A percentile compares a stretch with the other conserved stretches of the same genome.
These are phyloP conservation scores for Iberis pinnata DNA, from an alignment of 345 rosid species.

Conservation along the genomic window DNA sequence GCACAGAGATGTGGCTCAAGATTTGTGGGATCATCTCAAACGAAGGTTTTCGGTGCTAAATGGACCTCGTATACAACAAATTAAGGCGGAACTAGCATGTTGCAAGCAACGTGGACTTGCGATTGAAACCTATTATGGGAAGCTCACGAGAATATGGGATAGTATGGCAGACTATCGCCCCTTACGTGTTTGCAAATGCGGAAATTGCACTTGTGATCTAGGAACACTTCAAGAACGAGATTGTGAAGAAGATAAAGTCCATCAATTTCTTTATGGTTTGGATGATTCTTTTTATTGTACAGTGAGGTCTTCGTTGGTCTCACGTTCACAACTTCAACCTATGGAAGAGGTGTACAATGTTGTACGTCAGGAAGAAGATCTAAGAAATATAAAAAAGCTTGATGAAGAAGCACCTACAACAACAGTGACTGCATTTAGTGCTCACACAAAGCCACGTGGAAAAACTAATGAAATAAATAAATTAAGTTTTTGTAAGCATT, in stretches of 20 bases:
- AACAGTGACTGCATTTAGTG: background rate
- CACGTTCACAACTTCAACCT: background rate
- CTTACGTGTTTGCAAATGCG: background rate
- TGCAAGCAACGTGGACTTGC: background rate
- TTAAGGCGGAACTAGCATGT: too few species aligned
- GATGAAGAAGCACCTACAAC: background rate
- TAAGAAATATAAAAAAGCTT: background rate
- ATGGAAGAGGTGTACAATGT: background rate
- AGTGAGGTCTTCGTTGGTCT: background rate
- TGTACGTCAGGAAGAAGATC: background rate
- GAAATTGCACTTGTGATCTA: background rate
- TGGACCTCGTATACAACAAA: background rate
- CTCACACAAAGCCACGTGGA: background rate
- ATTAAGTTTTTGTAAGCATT: too few species aligned
- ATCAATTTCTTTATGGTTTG: background rate
- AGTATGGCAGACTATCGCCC: background rate
- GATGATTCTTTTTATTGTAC: background rate
- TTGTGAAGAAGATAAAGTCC: background rate
- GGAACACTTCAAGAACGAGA: background rate
- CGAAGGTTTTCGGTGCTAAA: background rate
- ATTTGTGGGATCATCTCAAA: background rate
- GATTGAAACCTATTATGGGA: background rate
- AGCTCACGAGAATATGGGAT: background rate
- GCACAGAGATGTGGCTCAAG: background rate
- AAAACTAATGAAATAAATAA: too few species aligned